Conservation (phyloP, 495 filamentous ascomycete genomes). For the Paragyromitra xinjiangensis region DNA sequence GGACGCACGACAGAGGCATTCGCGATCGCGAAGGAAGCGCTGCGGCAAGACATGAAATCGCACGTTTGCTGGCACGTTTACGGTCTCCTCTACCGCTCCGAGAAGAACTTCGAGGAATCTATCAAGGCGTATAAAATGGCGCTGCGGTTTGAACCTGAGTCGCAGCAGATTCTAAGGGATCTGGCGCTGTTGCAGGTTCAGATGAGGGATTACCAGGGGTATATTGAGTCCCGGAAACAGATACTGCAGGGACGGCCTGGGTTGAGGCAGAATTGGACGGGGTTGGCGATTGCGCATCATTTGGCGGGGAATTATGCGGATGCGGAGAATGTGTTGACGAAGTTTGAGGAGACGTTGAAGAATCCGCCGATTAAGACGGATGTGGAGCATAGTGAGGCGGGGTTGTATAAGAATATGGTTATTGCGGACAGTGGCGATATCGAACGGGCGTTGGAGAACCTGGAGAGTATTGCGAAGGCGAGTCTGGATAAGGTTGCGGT, state of each 20-base stretch:
- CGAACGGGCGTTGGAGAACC: slow-evolving; percentile 82
- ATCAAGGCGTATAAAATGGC: slow-evolving; percentile 99
- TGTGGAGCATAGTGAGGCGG: slow-evolving; percentile 93
- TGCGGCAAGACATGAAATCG: slow-evolving; percentile 95
- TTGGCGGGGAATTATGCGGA: slow-evolving; percentile 81
- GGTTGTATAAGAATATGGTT: slow-evolving; percentile 93
- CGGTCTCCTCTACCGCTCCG: slow-evolving; percentile 87
- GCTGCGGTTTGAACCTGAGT: slow-evolving; percentile 88
- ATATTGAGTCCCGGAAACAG: slow-evolving; percentile 80
- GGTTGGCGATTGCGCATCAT: slow-evolving; percentile 90
- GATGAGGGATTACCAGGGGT: slow-evolving; percentile 95
- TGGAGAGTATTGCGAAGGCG: slow-evolving; percentile 77
- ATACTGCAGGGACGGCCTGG: slow-evolving; percentile 85
- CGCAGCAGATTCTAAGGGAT: slow-evolving; percentile 91
- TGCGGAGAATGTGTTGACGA: slow-evolving; percentile 89
- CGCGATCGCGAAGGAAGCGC: slow-evolving; percentile 84
- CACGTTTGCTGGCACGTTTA: slow-evolving; percentile 99
- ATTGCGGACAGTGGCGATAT: slow-evolving; percentile 86
- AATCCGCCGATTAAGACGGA: slow-evolving; percentile 76
- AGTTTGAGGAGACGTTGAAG: slow-evolving; percentile 92
- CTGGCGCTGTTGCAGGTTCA: slow-evolving; percentile 92
- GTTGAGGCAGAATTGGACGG: slow-evolving; percentile 93
- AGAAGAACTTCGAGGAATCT: slow-evolving; percentile 97
- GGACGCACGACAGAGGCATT: slow-evolving; percentile 94
- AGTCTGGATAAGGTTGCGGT: slow-evolving; percentile 87